Percentiles rank a stretch among this genome's conserved stretches.
Evolutionary conservation across 768 basidiomycete species (phyloP).

Genomic region (Pisolithus sp.): DNA sequence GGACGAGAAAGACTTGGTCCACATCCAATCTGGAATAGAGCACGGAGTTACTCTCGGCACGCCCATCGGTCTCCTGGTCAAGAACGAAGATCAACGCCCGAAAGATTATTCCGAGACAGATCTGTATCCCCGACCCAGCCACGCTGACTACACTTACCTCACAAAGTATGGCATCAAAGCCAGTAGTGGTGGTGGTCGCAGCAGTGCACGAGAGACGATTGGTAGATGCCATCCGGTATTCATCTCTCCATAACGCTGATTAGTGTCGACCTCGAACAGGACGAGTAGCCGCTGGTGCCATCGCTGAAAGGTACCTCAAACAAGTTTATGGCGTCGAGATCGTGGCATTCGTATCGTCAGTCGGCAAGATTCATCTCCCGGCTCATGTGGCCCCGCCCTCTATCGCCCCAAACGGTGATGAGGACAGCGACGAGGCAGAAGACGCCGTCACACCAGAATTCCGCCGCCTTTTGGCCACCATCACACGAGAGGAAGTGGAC

Average conservation of each 20-base stretch:
- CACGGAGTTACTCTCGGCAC: constrained; percentile 94
- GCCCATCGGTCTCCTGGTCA: constrained; percentile 93
- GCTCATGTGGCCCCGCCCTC: constrained; percentile 38
- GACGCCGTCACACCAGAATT: constrained; percentile 85
- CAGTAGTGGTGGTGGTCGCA: constrained; percentile 91
- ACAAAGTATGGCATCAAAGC: constrained; percentile 98
- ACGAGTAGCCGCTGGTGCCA: constrained; percentile 95
- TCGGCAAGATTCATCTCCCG: constrained; percentile 87
- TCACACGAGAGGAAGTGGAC: constrained; percentile 88
- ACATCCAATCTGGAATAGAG: constrained; percentile 90
- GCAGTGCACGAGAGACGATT: constrained; percentile 94
- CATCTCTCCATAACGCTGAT: constrained; percentile 4
- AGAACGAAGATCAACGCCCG: constrained; percentile 96
- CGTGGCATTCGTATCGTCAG: constrained; percentile 94
- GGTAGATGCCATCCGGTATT: constrained; percentile 39
- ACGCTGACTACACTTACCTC: constrained; percentile 97
- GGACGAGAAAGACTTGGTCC: constrained; percentile 92
- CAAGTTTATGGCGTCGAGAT: constrained; percentile 86
- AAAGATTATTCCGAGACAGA: constrained; percentile 99
- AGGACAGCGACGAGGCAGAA: constrained; percentile 54
- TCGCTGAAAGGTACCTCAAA: constrained; percentile 93
- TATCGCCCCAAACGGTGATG: constrained; percentile 37
- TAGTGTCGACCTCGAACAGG: constrained; percentile 36
- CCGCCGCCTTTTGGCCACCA: constrained; percentile 63
- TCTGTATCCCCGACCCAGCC: constrained; percentile 92